Percentiles rank a stretch among this genome's conserved stretches.
phyloP scores from a whole-genome alignment of 495 filamentous ascomycete genomes.

The Penicillium ochrochloron region DNA sequence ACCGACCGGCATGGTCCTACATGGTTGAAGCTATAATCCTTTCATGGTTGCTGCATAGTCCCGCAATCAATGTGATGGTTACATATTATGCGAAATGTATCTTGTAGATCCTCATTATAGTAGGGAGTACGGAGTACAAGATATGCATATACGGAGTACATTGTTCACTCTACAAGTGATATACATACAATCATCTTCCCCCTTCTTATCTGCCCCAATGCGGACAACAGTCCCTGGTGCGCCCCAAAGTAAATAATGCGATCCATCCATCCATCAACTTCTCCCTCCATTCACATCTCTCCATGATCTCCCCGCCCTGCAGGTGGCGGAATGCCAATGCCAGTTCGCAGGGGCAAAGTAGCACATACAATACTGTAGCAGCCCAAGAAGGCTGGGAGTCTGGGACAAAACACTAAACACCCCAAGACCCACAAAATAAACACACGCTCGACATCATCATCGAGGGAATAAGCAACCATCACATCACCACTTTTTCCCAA shows the following conservation, averaged over 20 bases:
- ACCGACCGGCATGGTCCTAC: not conserved
- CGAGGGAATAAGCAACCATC: not conserved
- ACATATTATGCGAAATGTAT: not conserved
- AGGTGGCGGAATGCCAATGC: slow-evolving; percentile 19
- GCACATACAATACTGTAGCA: not conserved
- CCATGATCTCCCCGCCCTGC: slow-evolving; percentile 9
- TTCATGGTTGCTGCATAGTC: not conserved
- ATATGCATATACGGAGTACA: not conserved
- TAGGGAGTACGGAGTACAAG: not conserved
- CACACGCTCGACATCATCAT: slow-evolving; percentile 16
- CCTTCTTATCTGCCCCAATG: not conserved
- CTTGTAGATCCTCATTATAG: not conserved
- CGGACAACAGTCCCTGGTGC: not conserved
- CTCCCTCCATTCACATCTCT: not conserved
- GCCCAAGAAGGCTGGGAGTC: not conserved
- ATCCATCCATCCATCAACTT: not conserved
- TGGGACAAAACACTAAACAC: not conserved
- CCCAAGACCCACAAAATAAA: slow-evolving; percentile 26
- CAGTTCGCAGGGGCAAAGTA: not conserved
- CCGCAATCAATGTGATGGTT: not conserved
- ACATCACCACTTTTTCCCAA: slow-evolving; percentile 13
- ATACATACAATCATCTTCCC: not conserved
- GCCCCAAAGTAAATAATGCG: slow-evolving; percentile 1
- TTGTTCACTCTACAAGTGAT: not conserved
- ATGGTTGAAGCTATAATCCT: not conserved